phyloP scores from a whole-genome alignment of 768 basidiomycete genomes.

The Tremella yokohamensis region DNA sequence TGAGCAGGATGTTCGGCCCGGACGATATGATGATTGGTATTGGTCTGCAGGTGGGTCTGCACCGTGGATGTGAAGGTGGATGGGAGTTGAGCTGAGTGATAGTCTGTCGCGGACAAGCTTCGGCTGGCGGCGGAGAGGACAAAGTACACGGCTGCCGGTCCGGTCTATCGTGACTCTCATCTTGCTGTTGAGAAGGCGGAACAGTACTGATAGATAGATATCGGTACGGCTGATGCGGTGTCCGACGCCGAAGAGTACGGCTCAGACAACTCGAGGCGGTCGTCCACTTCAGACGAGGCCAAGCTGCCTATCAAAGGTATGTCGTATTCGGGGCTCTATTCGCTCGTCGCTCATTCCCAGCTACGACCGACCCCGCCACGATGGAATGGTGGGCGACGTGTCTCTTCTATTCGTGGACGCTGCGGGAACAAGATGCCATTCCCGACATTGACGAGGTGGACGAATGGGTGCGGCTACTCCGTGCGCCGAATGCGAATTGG shows the following conservation, averaged over 20 bases:
- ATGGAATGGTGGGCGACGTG: conserved; percentile 4
- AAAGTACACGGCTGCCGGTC: too few relatives aligned
- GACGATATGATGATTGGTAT: not conserved
- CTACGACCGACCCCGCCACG: not conserved
- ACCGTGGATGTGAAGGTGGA: not conserved
- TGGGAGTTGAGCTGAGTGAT: not conserved
- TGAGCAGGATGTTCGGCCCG: conserved; percentile 2
- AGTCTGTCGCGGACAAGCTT: not conserved
- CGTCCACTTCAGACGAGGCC: conserved; percentile 1
- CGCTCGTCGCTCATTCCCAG: not conserved
- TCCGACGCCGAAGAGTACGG: not conserved
- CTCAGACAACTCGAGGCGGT: not conserved
- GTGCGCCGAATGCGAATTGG: not conserved
- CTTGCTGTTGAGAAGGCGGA: too few relatives aligned
- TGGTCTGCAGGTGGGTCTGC: not conserved
- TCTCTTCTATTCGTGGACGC: conserved; percentile 1
- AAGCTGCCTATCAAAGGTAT: not conserved
- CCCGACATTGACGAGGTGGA: conserved; percentile 1
- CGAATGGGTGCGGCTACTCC: not conserved
- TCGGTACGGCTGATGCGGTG: too few relatives aligned
- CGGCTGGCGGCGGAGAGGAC: not conserved
- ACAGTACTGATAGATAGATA: too few relatives aligned
- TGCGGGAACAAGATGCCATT: not conserved
- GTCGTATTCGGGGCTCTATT: not conserved
- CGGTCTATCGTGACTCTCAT: too few relatives aligned